Percentiles rank a stretch among this genome's conserved stretches.
Conservation (phyloP, 2,329 filamentous ascomycete species). For the Seiridium cupressi region DNA sequence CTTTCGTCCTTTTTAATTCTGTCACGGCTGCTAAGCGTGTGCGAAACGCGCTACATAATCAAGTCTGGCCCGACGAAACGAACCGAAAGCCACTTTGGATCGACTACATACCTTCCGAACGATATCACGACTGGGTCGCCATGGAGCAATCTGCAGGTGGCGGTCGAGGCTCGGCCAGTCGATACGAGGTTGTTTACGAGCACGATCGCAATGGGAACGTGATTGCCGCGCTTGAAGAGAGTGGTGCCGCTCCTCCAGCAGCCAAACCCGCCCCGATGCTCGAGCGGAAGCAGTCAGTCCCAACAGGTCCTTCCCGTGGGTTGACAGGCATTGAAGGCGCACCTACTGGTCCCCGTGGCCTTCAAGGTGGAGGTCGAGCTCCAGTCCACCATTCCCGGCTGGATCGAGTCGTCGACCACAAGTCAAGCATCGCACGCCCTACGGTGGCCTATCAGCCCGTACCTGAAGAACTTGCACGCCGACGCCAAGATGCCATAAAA, state of each 20-base stretch:
- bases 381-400: conserved; percentile 15
- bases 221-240: conserved; percentile 55
- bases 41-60: conserved; percentile 72
- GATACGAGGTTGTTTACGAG: conserved; percentile 76
- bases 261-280: conserved; percentile 13
- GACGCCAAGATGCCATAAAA: conserved; percentile 59
- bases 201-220: conserved; percentile 52
- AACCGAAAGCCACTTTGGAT: conserved; percentile 82
- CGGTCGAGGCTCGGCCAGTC: conserved; percentile 37
- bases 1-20: conserved; percentile 72
- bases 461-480: conserved; percentile 58
- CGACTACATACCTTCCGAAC: conserved; percentile 82
- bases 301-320: conserved; percentile 26
- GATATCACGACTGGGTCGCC: conserved; percentile 71
- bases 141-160: conserved; percentile 55
- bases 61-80: conserved; percentile 83
- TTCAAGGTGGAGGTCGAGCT: conserved; percentile 27
- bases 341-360: conserved; percentile 37
- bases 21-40: conserved; percentile 72
- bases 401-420: conserved; percentile 17
- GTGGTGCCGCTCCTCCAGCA: conserved; percentile 23
- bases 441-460: conserved; percentile 55
- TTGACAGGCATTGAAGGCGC: conserved; percentile 29
- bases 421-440: conserved; percentile 40
- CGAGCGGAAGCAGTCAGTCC: conserved; percentile 22